Percentiles rank a stretch among this genome's conserved stretches.
These are phyloP conservation scores for Diplogelasinospora grovesii DNA, from an alignment of 495 filamentous ascomycete genomes.

Conservation along the genomic window DNA sequence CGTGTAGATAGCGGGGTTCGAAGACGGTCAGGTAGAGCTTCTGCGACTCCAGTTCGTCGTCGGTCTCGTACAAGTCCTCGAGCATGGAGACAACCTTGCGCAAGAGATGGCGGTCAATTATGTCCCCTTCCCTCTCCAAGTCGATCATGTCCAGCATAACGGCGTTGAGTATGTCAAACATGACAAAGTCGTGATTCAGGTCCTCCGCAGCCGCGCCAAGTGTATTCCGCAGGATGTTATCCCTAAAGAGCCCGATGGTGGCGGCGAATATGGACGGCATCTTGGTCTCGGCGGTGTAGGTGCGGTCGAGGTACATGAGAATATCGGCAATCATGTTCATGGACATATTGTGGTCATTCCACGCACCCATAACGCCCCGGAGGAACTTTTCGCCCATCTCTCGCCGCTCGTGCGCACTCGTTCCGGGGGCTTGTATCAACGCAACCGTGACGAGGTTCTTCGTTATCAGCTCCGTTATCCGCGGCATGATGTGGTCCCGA, in stretches of 20 bases:
- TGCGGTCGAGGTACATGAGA: constrained; percentile 96
- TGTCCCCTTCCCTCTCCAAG: constrained; percentile 84
- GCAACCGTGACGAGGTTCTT: constrained; percentile 47
- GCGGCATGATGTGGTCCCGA: constrained; percentile 55
- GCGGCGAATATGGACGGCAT: constrained; percentile 74
- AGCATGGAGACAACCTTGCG: constrained; percentile 85
- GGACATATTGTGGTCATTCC: constrained; percentile 81
- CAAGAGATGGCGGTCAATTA: constrained; percentile 76
- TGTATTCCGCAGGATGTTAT: constrained; percentile 60
- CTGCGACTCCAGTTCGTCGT: constrained; percentile 62
- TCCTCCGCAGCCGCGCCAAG: constrained; percentile 28
- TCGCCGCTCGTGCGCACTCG: constrained; percentile 67
- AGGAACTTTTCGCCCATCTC: constrained; percentile 80
- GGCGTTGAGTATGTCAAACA: constrained; percentile 66
- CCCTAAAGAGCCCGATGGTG: constrained; percentile 81
- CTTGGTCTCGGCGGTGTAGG: constrained; percentile 62
- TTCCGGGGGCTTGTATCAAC: constrained; percentile 38
- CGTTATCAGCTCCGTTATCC: constrained; percentile 56
- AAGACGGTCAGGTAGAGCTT: constrained; percentile 83
- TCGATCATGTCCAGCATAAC: constrained; percentile 87
- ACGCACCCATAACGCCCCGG: constrained; percentile 64
- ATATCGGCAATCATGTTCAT: constrained; percentile 99
- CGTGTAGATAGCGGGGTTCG: constrained; percentile 66
- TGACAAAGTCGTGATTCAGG: constrained; percentile 30
- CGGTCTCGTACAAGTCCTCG: constrained; percentile 78